Conservation (phyloP, 768 basidiomycete species). For the Rhodotorula babjevae region DNA sequence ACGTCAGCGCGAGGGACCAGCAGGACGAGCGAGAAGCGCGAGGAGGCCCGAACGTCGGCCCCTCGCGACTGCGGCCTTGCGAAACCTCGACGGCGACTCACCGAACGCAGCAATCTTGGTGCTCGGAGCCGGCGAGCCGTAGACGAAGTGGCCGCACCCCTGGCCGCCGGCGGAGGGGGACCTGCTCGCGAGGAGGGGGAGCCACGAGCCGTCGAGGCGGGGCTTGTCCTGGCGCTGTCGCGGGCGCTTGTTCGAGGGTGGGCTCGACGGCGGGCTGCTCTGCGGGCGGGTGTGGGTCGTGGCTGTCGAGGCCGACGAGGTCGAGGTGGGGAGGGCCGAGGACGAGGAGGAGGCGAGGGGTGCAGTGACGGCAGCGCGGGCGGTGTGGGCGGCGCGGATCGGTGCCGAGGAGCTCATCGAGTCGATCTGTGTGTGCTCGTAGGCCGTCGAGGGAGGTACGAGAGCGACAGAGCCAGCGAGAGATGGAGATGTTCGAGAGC, state of each 20-base stretch:
- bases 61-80: too few species aligned
- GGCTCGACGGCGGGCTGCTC: neutral
- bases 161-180: neutral
- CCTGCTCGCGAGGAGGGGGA: neutral
- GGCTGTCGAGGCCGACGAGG: too few species aligned
- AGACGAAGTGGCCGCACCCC: conserved; percentile 15
- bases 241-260: neutral
- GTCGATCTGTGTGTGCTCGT: too few species aligned
- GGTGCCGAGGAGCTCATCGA: too few species aligned
- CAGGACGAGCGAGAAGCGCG: neutral
- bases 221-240: neutral
- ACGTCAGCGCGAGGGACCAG: neutral
- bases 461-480: too few species aligned
- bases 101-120: conserved; percentile 18
- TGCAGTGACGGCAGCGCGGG: too few species aligned
- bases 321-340: too few species aligned
- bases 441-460: too few species aligned
- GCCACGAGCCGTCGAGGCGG: neutral
- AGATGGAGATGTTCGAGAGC: too few species aligned
- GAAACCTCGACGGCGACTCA: neutral
- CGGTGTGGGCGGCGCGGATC: too few species aligned
- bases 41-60: neutral
- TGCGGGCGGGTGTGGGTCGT: neutral
- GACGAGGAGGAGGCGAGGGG: too few species aligned
- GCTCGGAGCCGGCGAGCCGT: neutral